These are phyloP conservation scores for Xylaria sp. DNA, from an alignment of 2,329 filamentous ascomycete species.

Conservation along the genomic window DNA sequence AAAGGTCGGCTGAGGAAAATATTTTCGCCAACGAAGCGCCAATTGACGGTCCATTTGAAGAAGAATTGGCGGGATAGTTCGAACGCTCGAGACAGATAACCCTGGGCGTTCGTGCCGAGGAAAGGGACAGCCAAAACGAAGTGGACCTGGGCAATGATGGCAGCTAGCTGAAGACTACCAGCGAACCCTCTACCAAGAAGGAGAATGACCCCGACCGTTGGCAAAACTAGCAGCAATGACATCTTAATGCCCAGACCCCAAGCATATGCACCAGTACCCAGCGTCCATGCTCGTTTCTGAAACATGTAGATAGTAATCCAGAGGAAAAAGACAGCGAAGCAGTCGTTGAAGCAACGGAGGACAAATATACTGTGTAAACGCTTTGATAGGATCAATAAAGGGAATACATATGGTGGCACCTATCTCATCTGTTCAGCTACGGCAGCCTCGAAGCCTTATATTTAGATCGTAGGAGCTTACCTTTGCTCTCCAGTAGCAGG, in stretches of 20 bases:
- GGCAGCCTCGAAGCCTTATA: neutral
- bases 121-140: slow-evolving; percentile 72
- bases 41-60: slow-evolving; percentile 99
- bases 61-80: slow-evolving; percentile 90
- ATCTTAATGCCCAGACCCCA: slow-evolving; percentile 92
- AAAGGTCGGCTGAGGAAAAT: slow-evolving; percentile 74
- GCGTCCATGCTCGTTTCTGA: slow-evolving; percentile 74
- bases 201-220: slow-evolving; percentile 77
- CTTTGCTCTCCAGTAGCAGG: slow-evolving; percentile 77
- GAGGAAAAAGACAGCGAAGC: slow-evolving; percentile 82
- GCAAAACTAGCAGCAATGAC: slow-evolving; percentile 82
- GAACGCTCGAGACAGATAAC: slow-evolving; percentile 84
- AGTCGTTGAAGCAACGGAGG: slow-evolving; percentile 94
- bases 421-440: slow-evolving; percentile 41
- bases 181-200: slow-evolving; percentile 74
- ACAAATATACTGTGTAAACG: slow-evolving; percentile 92
- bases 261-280: slow-evolving; percentile 75
- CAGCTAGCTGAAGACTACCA: slow-evolving; percentile 69
- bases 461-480: slow-evolving; percentile 47
- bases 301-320: slow-evolving; percentile 81
- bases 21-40: slow-evolving; percentile 90
- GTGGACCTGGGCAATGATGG: slow-evolving; percentile 79
- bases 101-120: slow-evolving; percentile 64
- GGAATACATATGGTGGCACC: slow-evolving; percentile 86
- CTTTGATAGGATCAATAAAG: slow-evolving; percentile 86